Base-by-base conservation (phyloP, 768 basidiomycete species). In the Phlegmacium glaucopus region DNA sequence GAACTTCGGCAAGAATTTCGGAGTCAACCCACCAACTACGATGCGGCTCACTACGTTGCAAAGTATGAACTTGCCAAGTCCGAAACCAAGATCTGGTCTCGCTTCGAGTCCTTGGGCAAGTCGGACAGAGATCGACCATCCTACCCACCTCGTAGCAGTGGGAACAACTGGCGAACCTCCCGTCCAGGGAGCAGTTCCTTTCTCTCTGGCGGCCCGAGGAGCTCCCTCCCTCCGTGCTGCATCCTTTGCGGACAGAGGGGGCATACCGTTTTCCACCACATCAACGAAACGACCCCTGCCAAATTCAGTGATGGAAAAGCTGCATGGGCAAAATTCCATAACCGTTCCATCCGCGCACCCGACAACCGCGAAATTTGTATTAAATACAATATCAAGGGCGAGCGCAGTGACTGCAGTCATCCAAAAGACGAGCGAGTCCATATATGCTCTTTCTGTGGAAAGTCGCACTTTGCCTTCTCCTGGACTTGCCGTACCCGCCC, bases 361-460 rank as follows among this genome's bases (percentile, higher is more conserved):
- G 49, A 52, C 16, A 34, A 42, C 9, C 38, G 42, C 15, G 51
- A 50, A 17, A 47, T 64, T 27, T 65, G 62, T 36, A 45, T 58
- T 50, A 42, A 28, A 30, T 65, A 39, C 42, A 65, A 62, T 43
- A 49, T 62, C 37, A 39, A 42, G 4, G 49, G 42, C 9, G 18
- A 43, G 15, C 32, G 47, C 25, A 36, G 22, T 9, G 52, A 38
- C 36, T 28, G 50, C 29, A 9, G 35, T 30, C 47, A 44, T 35
- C 56, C 57, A 25, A n/a, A 37, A 17, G 38, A 44, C 10, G 34
- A 53, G 35, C 39, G 55, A 4, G 9, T 55, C 35, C 66, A 70
- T 40, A 16, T 59, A 40, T 70, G 66, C 53, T 64, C 63, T 30
- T 60, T 65, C 53, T 68, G 66, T 41, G 61, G 62, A 2, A 46